Evolutionary conservation across 2,329 filamentous ascomycete genomes (phyloP).

Genomic region (Sclerotinia nivalis): DNA sequence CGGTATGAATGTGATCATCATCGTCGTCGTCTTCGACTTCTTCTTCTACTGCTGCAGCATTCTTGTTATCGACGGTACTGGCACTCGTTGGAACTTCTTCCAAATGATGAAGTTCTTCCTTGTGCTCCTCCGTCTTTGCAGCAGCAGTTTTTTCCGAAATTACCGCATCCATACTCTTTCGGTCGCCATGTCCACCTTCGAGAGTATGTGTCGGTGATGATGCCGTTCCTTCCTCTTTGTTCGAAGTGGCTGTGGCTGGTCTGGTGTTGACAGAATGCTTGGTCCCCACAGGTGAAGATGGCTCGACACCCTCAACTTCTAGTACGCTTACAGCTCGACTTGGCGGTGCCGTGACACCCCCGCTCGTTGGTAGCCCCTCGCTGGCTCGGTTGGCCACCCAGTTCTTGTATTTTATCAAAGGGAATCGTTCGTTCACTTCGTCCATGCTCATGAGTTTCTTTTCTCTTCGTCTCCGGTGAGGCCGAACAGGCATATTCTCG

Average conservation of each 20-base stretch:
- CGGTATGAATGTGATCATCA: slow-evolving; percentile 75
- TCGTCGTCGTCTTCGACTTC: slow-evolving; percentile 71
- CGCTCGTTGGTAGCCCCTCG: slow-evolving; percentile 78
- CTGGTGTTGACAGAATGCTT: slow-evolving; percentile 42
- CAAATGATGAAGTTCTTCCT: slow-evolving; percentile 35
- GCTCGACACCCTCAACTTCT: slow-evolving; percentile 60
- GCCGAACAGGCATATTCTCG: slow-evolving; percentile 73
- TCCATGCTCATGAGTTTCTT: slow-evolving; percentile 99
- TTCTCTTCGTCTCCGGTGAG: slow-evolving; percentile 83
- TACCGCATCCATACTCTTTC: slow-evolving; percentile 29
- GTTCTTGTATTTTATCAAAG: slow-evolving; percentile 91
- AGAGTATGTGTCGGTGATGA: slow-evolving; percentile 27
- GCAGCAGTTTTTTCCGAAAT: slow-evolving; percentile 30
- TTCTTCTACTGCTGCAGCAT: slow-evolving; percentile 42
- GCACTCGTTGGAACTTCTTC: slow-evolving; percentile 37
- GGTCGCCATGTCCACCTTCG: slow-evolving; percentile 22
- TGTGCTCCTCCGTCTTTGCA: slow-evolving; percentile 27
- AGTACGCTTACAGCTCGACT: slow-evolving; percentile 75
- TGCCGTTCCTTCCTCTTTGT: slow-evolving; percentile 26
- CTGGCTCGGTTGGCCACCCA: slow-evolving; percentile 85
- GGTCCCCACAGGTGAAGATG: slow-evolving; percentile 41
- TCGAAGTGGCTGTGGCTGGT: slow-evolving; percentile 33
- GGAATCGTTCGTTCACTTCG: slow-evolving; percentile 96
- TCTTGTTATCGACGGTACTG: slow-evolving; percentile 44
- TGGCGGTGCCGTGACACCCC: slow-evolving; percentile 74